Evolutionary conservation across 1,139 yeast genomes (phyloP), one percentile per base, ranked within the genome.

Genomic region (Diutina mesorugosa): DNA sequence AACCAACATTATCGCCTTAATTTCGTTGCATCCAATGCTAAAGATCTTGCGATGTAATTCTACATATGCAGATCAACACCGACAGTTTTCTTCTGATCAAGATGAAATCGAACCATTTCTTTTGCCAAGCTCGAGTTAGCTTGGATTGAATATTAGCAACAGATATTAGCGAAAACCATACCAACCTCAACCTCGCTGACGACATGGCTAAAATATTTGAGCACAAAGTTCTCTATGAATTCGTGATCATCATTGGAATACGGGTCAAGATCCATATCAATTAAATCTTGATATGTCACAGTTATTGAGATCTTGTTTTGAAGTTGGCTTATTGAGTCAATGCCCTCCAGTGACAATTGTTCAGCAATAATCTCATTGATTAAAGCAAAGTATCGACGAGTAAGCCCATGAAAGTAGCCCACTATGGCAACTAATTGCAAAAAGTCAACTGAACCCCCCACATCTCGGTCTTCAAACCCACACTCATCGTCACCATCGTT

Each of bases 251-350:
- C 75, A 9, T 67, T 61, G 21, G 84, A 78, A 63, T 85, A 81
- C 1, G 93, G 90, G 66, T 87, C 93, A 57, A 87, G 72, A 45
- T 90, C 95, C 85, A 87, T 80, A 57, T 84, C 88, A 18, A 76
- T 69, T 57, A 87, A 66, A 65, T 87, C 93, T 61, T 79, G 78
- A 60, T 74, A 74, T 2, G 78, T 77, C 47, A 78, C 72, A 60
- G 77, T 81, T 47, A 78, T 66, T 14, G 60, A 57, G 45, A 69
- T 61, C 55, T 65, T 64, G 54, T 56, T 55, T 45, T 56, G 56
- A 47, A 58, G 46, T 57, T 58, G 14, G 57, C 59, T 41, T 10
- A 35, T 16, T 10, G 41, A 35, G 14, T 35, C 41, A 35, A 35
- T 35, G 1, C 41, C 28, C 28, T 46, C 60, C 56, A 6, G 55